Evolutionary conservation across 495 filamentous ascomycete species (phyloP), one percentile per base, ranked within the genome.

Genomic region (Lentithecium fluviatile): DNA sequence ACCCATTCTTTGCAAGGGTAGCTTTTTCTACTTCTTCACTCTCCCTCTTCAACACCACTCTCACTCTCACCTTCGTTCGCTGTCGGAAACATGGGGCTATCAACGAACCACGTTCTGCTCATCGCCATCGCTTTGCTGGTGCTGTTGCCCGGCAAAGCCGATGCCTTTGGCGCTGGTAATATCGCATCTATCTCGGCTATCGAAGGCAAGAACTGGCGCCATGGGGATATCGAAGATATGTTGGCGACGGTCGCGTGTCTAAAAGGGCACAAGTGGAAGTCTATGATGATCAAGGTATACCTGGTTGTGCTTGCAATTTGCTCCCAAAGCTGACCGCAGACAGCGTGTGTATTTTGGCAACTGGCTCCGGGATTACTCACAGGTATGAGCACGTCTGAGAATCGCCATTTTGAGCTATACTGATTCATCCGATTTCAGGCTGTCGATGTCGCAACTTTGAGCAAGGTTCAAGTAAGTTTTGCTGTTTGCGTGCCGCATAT

Each of bases 191-290:
- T 98, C 67, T 90, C 93, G 1, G 85, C 88, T 69, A 85, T 98
- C 64, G 94, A 98, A 75, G 94, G 94, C 21, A 82, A 88, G 66
- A 98, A 98, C 70, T 98, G 90, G 87, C 87, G 94, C 59, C 94
- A 97, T 87, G 94, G 94, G 26, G 72, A 87, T 60, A 94, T 96
- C 61, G 91, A 97, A 77, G 94, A 98, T 74, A 85, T 90, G 71
- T 84, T 98, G 63, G 91, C 91, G 76, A 90, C 85, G 13, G 78
- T 98, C 58, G 86, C 90, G 21, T 96, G 89, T 69, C 82, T 97
- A 50, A 81, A 86, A 55, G 91, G 91, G 37, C 89, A 94, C 67
- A 97, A 98, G 76, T 98, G 94, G 94, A 92, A 92, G 19, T 83
- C 86, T 15, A 85, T 90, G 77, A 88, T 91, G 81, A 79, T 98